Evolutionary conservation across 441 rosid species (phyloP).

Genomic region (Aquilaria agallochum): DNA sequence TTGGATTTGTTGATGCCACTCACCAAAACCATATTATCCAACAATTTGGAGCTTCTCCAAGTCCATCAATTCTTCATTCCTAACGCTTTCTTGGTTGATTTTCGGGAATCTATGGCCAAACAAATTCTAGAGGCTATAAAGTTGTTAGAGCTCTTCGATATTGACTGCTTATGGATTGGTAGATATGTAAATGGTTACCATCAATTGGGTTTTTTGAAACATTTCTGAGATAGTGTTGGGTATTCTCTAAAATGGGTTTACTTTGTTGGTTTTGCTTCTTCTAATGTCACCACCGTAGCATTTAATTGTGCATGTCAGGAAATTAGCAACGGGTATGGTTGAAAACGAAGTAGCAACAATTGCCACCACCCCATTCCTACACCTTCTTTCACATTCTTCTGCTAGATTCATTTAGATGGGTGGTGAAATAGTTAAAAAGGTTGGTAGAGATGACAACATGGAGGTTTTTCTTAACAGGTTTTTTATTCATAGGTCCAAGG

Average conservation of each 20-base stretch:
- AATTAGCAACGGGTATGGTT: too few species aligned
- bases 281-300: slow-evolving; percentile 21
- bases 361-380: too few species aligned
- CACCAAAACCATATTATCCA: slow-evolving; percentile 53
- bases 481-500: too few species aligned
- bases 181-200: slow-evolving; percentile 60
- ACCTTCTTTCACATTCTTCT: too few species aligned
- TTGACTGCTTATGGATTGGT: slow-evolving; percentile 51
- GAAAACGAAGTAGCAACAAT: too few species aligned
- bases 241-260: slow-evolving; percentile 3
- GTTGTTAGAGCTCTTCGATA: slow-evolving; percentile 34
- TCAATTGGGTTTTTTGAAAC: slow-evolving; percentile 15
- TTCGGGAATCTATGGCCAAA: slow-evolving; percentile 57
- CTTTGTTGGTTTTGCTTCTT: slow-evolving; percentile 9
- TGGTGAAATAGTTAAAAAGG: too few species aligned
- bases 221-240: slow-evolving; percentile 12
- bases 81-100: slow-evolving; percentile 17
- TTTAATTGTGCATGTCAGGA: too few species aligned
- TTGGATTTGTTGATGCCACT: slow-evolving; percentile 52
- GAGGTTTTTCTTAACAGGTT: too few species aligned
- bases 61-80: slow-evolving; percentile 28
- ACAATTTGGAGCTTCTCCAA: slow-evolving; percentile 57
- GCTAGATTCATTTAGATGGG: too few species aligned
- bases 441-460: too few species aligned
- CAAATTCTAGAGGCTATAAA: slow-evolving; percentile 53